phyloP scores from a whole-genome alignment of 345 rosid species.

The Eutrema heterophyllum region DNA sequence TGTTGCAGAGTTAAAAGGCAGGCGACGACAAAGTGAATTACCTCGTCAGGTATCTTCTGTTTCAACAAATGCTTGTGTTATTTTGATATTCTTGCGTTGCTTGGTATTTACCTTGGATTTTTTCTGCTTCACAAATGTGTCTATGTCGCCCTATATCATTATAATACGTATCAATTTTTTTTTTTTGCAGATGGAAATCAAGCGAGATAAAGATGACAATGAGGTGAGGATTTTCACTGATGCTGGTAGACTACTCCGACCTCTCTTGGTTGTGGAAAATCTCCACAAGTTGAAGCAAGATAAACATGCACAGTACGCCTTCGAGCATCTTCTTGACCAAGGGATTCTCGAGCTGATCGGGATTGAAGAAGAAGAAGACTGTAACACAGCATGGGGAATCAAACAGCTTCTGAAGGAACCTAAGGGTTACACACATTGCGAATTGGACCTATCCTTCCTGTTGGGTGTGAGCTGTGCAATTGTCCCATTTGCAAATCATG shows the following conservation, averaged over 20 bases:
- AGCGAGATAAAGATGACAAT: slow-evolving; percentile 53
- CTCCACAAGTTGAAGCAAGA: slow-evolving; percentile 41
- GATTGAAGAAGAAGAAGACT: slow-evolving; percentile 88
- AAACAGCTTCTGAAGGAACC: slow-evolving; percentile 44
- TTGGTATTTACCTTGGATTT: slow-evolving; percentile 7
- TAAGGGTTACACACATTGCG: slow-evolving; percentile 59
- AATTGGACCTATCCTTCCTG: slow-evolving; percentile 69
- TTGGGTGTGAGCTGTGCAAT: slow-evolving; percentile 82
- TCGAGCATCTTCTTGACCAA: slow-evolving; percentile 52
- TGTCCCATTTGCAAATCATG: slow-evolving; percentile 83
- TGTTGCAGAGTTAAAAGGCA: slow-evolving; percentile 49
- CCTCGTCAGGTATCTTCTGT: slow-evolving; percentile 52
- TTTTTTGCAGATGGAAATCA: slow-evolving; percentile 71
- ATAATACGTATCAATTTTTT: not conserved
- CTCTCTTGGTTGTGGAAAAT: slow-evolving; percentile 74
- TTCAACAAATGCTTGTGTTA: not conserved
- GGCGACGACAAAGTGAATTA: slow-evolving; percentile 53
- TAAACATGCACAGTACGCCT: slow-evolving; percentile 44
- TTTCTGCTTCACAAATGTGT: not conserved
- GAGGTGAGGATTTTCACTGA: slow-evolving; percentile 82
- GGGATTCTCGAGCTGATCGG: slow-evolving; percentile 76
- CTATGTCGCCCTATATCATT: not conserved
- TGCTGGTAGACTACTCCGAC: slow-evolving; percentile 84
- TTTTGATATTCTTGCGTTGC: not conserved
- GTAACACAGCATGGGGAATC: slow-evolving; percentile 61